These are phyloP conservation scores for Aspergillus melleus DNA, from an alignment of 2,329 filamentous ascomycete species.

Conservation along the genomic window DNA sequence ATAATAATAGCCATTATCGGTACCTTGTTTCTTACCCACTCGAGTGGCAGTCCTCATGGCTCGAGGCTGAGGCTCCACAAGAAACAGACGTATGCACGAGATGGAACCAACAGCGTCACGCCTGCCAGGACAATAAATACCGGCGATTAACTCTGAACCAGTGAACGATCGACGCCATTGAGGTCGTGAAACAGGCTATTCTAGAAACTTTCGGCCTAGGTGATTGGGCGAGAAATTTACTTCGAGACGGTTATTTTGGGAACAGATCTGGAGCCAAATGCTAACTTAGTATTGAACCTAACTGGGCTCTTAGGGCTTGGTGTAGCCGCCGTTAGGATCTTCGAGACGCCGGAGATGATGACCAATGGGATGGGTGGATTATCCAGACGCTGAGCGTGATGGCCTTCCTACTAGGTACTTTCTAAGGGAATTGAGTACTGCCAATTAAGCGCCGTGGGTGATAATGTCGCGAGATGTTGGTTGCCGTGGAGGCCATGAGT, in stretches of 20 bases:
- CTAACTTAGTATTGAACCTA: not conserved
- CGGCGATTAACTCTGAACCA: not conserved
- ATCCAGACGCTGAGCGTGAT: not conserved
- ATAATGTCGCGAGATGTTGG: not conserved
- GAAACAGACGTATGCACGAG: not conserved
- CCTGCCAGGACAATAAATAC: not conserved
- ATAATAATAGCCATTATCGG: not conserved
- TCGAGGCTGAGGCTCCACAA: not conserved
- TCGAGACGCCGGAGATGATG: not conserved
- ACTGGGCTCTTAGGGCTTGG: not conserved
- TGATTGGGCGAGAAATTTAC: not conserved
- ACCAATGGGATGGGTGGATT: not conserved
- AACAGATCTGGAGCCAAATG: not conserved
- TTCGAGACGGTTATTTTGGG: slow-evolving; percentile 5
- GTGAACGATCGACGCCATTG: not conserved
- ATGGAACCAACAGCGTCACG: not conserved
- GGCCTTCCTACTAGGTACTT: not conserved
- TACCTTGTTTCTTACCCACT: not conserved
- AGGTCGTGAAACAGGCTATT: slow-evolving; percentile 2
- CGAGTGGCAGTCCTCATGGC: not conserved
- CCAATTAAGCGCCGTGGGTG: not conserved
- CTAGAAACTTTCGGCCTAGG: not conserved
- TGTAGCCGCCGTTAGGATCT: not conserved
- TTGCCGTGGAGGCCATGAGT: not conserved
- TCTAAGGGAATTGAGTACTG: not conserved